Evolutionary conservation across 768 basidiomycete genomes (phyloP).

Genomic region (Gelatoporia subvermispora): DNA sequence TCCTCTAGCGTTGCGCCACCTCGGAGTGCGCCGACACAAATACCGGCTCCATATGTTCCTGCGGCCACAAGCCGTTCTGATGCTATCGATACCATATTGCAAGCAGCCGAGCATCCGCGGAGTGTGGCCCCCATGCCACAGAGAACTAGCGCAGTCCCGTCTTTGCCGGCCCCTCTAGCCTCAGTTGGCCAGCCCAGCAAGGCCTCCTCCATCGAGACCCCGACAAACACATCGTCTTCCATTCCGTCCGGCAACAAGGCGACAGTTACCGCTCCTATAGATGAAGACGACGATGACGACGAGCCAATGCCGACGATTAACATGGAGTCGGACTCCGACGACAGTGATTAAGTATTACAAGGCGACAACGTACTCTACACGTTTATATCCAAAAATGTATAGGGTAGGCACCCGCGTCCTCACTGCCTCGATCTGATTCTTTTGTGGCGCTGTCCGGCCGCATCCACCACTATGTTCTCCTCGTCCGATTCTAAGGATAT

Average conservation of each 20-base stretch:
- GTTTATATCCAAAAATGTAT: too few species aligned
- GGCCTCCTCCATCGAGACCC: not conserved
- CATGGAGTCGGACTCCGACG: slow-evolving; percentile 77
- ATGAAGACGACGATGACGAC: slow-evolving; percentile 58
- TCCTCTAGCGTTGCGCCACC: not conserved
- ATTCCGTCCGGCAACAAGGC: not conserved
- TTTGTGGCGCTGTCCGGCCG: slow-evolving; percentile 27
- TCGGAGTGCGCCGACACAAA: not conserved
- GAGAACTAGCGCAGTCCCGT: too few species aligned
- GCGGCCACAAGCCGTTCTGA: too few species aligned
- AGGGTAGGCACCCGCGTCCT: too few species aligned
- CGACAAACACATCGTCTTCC: not conserved
- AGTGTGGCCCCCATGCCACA: too few species aligned
- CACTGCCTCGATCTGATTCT: slow-evolving; percentile 24
- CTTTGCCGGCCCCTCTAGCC: not conserved
- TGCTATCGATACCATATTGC: not conserved
- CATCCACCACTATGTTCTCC: slow-evolving; percentile 26
- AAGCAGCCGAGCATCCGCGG: not conserved
- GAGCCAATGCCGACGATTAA: slow-evolving; percentile 75
- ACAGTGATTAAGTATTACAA: slow-evolving; percentile 32
- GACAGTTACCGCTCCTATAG: slow-evolving; percentile 5
- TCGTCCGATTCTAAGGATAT: slow-evolving; percentile 32
- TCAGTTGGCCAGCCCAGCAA: not conserved
- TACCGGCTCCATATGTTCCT: too few species aligned
- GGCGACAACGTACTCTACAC: not conserved